Percentiles rank a stretch among this genome's conserved stretches.
Conservation (phyloP, 1,284 basidiomycete species). For the Marasmius sp. region DNA sequence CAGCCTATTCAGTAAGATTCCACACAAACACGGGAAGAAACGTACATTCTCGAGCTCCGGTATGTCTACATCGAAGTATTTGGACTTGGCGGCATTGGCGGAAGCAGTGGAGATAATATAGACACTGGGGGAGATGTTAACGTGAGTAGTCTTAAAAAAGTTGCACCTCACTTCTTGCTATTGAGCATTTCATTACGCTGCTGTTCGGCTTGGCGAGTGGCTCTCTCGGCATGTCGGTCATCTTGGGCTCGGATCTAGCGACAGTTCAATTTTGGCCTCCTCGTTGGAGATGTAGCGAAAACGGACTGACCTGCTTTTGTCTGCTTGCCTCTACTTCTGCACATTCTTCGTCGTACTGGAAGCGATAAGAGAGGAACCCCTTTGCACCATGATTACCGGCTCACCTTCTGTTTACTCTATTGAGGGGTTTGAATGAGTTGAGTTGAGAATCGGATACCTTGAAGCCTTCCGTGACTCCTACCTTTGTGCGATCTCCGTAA, state of each 20-base stretch:
- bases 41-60: slow-evolving; percentile 72
- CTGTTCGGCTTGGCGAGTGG: slow-evolving; percentile 70
- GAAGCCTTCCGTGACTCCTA: slow-evolving; percentile 25
- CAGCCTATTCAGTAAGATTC: slow-evolving; percentile 14
- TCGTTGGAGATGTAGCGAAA: slow-evolving; percentile 6
- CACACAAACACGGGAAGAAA: slow-evolving; percentile 14
- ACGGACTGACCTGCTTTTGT: slow-evolving; percentile 66
- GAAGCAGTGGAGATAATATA: slow-evolving; percentile 70
- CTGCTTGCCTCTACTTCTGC: slow-evolving; percentile 65
- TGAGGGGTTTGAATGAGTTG: neutral
- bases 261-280: slow-evolving; percentile 11
- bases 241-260: slow-evolving; percentile 62
- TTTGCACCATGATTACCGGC: slow-evolving; percentile 7
- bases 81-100: slow-evolving; percentile 66
- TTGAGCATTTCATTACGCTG: slow-evolving; percentile 76
- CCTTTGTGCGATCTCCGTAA: slow-evolving; percentile 71
- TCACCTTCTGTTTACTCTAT: slow-evolving; percentile 74
- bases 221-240: slow-evolving; percentile 74
- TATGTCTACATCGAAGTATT: slow-evolving; percentile 68
- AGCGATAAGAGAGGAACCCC: slow-evolving; percentile 8
- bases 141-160: slow-evolving; percentile 4
- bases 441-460: neutral
- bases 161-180: slow-evolving; percentile 67
- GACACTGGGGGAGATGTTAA: slow-evolving; percentile 38
- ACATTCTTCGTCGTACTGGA: slow-evolving; percentile 78